These are phyloP conservation scores for Dactylellina cionopaga DNA, from an alignment of 2,329 filamentous ascomycete genomes.

Conservation along the genomic window DNA sequence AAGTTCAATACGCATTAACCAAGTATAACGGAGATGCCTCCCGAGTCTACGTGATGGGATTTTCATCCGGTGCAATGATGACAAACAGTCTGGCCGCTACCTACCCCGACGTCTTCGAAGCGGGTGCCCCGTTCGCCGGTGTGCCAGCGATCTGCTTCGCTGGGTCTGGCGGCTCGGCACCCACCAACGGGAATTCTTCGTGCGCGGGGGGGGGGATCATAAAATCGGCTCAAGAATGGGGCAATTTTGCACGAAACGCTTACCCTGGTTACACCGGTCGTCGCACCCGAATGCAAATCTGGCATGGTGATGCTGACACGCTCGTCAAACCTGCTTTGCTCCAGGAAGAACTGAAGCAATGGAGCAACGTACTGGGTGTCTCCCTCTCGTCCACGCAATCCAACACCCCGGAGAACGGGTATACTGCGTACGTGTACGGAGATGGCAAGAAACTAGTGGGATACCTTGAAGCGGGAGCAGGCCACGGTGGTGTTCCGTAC, in stretches of 20 bases:
- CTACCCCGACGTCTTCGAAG: slow-evolving; percentile 65
- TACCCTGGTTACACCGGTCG: slow-evolving; percentile 60
- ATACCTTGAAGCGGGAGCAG: slow-evolving; percentile 57
- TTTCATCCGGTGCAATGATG: slow-evolving; percentile 60
- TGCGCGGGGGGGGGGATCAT: slow-evolving; percentile 17
- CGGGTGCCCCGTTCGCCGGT: slow-evolving; percentile 63
- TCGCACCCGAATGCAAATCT: slow-evolving; percentile 61
- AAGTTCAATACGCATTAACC: slow-evolving; percentile 60
- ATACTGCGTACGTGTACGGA: slow-evolving; percentile 58
- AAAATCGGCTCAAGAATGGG: slow-evolving; percentile 28
- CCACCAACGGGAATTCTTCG: neutral
- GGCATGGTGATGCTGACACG: slow-evolving; percentile 61
- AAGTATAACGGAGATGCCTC: slow-evolving; percentile 59
- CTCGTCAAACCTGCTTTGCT: slow-evolving; percentile 61
- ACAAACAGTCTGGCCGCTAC: slow-evolving; percentile 64
- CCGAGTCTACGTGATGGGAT: slow-evolving; percentile 59
- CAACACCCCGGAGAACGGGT: slow-evolving; percentile 56
- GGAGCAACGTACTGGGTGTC: slow-evolving; percentile 60
- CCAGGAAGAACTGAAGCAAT: slow-evolving; percentile 63
- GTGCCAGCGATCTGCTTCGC: slow-evolving; percentile 63
- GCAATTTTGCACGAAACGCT: slow-evolving; percentile 57
- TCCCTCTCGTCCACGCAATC: slow-evolving; percentile 54
- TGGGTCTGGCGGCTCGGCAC: slow-evolving; percentile 27
- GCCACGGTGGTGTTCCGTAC: slow-evolving; percentile 58
- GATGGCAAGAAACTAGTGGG: slow-evolving; percentile 58